Conservation (phyloP, 1,284 basidiomycete genomes). For the Trichosporon faecale region DNA sequence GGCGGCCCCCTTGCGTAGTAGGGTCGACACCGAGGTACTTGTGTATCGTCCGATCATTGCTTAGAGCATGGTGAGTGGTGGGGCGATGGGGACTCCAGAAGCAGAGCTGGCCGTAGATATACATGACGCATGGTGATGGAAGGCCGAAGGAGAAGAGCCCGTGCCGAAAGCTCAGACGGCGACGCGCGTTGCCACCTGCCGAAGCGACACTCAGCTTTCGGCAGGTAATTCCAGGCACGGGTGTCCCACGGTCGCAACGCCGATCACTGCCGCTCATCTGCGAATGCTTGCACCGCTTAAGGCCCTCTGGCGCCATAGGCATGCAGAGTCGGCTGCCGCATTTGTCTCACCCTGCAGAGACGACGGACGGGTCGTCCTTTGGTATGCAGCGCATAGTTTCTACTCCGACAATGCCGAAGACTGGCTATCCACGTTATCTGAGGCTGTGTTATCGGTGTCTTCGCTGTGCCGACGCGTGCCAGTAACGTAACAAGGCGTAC, state of each 20-base stretch:
- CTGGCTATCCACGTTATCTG: not conserved
- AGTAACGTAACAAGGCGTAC: not conserved
- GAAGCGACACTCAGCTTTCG: not conserved
- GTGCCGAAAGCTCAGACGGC: slow-evolving; percentile 1
- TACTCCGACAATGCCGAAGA: not conserved
- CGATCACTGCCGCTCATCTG: slow-evolving; percentile 5
- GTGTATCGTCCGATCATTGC: slow-evolving; percentile 3
- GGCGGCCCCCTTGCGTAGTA: not conserved
- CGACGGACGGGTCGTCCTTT: too few species aligned
- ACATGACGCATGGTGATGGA: not conserved
- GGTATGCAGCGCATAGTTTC: too few species aligned
- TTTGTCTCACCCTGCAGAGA: not conserved
- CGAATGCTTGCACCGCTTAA: not conserved
- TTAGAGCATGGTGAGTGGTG: slow-evolving; percentile 3
- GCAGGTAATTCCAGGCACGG: not conserved
- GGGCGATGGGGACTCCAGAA: not conserved
- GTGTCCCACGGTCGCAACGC: not conserved
- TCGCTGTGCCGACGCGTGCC: too few species aligned
- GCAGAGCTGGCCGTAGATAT: not conserved
- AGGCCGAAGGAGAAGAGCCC: not conserved
- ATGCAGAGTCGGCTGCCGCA: not conserved
- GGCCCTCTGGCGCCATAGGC: not conserved
- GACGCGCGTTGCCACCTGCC: slow-evolving; percentile 10
- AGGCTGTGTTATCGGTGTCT: too few species aligned
- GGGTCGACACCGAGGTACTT: slow-evolving; percentile 10